Evolutionary conservation across 345 rosid species (phyloP), one percentile per base, ranked within the genome.

Genomic region (Gossypium arboreum): DNA sequence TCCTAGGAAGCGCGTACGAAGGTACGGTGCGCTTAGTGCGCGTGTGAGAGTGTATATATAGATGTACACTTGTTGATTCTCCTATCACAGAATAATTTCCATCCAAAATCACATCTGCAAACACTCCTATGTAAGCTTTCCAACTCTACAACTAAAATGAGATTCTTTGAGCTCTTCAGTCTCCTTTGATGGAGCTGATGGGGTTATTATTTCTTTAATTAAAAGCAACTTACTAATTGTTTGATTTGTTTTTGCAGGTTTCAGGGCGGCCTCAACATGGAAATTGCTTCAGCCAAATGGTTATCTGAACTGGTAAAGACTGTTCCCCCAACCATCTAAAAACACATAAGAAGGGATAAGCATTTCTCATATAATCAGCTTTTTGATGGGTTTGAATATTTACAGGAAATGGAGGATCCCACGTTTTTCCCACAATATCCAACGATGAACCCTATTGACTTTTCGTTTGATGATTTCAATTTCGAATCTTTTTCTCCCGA

Each of bases 371-470:
- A 5, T 7, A 11, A 15, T 15, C 6, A 54, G 16, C 17, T 56
- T 1, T 56, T 34, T 5, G 7, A 34, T 34, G 41, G 41, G 41
- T 34, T 5, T 34, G 41, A 34, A 5, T 5, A 27, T 62, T 68
- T 56, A 15, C 68, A 83, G 86, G 84, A n/a, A 72, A 63, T 66
- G 77, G 80, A 69, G n/a, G 84, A 85, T 79, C 43, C 81, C 3
- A 3, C 34, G 43, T 81, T 75, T 62, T 43, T 72, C 71, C 66
- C 76, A 24, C 85, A 71, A 56, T 61, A 78, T 75, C 81, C 79
- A 71, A 50, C 68, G 73, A 63, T 25, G 63, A 27, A 47, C 52
- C 76, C 81, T 47, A 73, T 74, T 47, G 81, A 80, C 69, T 63
- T 56, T 76, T 43, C 82, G 12, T 34, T 81, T 39, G 78, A 79